Evolutionary conservation across 495 filamentous ascomycete species (phyloP).

Genomic region (Hyphodiscus hymeniophilus): DNA sequence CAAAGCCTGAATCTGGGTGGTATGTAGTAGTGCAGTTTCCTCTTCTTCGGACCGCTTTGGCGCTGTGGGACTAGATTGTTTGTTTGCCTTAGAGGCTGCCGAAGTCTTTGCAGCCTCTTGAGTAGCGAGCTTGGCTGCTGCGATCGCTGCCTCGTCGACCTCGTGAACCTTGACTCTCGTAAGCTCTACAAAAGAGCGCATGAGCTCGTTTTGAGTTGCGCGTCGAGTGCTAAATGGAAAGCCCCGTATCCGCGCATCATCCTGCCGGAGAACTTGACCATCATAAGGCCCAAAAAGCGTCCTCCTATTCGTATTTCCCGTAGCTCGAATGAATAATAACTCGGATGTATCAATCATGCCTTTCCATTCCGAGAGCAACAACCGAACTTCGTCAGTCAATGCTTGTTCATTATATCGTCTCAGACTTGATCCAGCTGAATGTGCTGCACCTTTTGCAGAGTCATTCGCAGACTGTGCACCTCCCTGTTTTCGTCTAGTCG

Average conservation of each 20-base stretch:
- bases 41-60: constrained; percentile 69
- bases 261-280: constrained; percentile 69
- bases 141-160: constrained; percentile 53
- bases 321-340: constrained; percentile 81
- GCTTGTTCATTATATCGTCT: constrained; percentile 92
- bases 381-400: constrained; percentile 72
- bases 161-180: constrained; percentile 79
- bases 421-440: constrained; percentile 85
- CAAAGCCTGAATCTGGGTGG: constrained; percentile 75
- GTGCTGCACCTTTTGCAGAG: constrained; percentile 78
- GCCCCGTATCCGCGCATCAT: constrained; percentile 75
- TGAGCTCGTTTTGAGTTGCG: constrained; percentile 88
- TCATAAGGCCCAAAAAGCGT: constrained; percentile 90
- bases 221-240: constrained; percentile 95
- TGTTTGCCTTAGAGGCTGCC: constrained; percentile 32
- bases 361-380: constrained; percentile 73
- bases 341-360: constrained; percentile 73
- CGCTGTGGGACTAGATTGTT: constrained; percentile 32
- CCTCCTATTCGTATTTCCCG: constrained; percentile 72
- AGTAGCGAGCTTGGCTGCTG: constrained; percentile 35
- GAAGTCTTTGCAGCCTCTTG: constrained; percentile 29
- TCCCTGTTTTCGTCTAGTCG: constrained; percentile 91
- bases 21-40: constrained; percentile 70
- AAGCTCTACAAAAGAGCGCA: constrained; percentile 86
- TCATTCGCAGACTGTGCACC: constrained; percentile 91